Conservation (phyloP, 257 asterid species). For the Nicotiana otophora region DNA sequence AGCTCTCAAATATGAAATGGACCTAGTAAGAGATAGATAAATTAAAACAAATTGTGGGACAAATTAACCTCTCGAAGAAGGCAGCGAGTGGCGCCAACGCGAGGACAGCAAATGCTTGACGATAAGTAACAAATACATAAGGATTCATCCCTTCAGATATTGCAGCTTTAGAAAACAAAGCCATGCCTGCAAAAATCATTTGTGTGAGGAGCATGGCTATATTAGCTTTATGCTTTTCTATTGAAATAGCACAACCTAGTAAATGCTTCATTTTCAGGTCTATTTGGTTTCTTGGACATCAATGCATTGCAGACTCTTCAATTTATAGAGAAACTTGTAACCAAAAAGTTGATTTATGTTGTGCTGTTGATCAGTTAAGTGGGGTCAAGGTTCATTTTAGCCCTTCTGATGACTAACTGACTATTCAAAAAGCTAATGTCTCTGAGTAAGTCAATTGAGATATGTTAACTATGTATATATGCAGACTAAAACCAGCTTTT, state of each 20-base stretch:
- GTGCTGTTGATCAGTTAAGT: background rate
- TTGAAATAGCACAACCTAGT: background rate
- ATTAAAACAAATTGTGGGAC: too few species aligned
- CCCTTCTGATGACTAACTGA: background rate
- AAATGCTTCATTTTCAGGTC: background rate
- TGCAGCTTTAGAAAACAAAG: conserved; percentile 53
- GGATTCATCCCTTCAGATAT: conserved; percentile 48
- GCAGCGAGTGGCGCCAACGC: conserved; percentile 49
- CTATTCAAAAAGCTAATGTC: background rate
- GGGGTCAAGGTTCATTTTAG: background rate
- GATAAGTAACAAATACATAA: conserved; percentile 50
- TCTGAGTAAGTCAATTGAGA: background rate
- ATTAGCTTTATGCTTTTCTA: conserved; percentile 24
- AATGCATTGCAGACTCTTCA: background rate
- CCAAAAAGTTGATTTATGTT: background rate
- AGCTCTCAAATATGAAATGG: too few species aligned
- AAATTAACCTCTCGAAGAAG: conserved; percentile 40
- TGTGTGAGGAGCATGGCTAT: conserved; percentile 40
- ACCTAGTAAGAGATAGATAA: too few species aligned
- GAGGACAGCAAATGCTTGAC: conserved; percentile 46
- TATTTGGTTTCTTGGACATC: background rate
- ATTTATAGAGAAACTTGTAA: background rate
- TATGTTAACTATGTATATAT: background rate
- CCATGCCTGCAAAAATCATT: conserved; percentile 49
- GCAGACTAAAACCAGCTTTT: background rate